These are phyloP conservation scores for Boletales sp. DNA, from an alignment of 768 basidiomycete species.

Conservation along the genomic window DNA sequence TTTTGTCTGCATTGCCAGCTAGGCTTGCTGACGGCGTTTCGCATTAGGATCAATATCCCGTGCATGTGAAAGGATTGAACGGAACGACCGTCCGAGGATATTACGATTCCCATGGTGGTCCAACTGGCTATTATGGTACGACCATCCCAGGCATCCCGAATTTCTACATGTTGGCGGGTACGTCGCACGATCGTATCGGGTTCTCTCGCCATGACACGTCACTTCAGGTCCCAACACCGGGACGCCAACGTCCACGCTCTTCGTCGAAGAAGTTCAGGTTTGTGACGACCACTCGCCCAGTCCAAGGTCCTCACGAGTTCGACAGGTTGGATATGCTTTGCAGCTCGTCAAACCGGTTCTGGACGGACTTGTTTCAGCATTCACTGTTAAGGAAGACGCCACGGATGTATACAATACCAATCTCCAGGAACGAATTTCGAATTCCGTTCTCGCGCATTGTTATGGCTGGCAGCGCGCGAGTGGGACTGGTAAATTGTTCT, in stretches of 20 bases:
- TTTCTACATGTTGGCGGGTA: conserved; percentile 32
- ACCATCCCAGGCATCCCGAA: conserved; percentile 36
- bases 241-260: conserved; percentile 23
- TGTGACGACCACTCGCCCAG: neutral
- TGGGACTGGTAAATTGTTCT: conserved; percentile 35
- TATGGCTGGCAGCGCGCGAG: conserved; percentile 40
- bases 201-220: neutral
- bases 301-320: neutral
- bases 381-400: conserved; percentile 20
- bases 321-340: conserved; percentile 25
- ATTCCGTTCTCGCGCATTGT: conserved; percentile 28
- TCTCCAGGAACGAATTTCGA: conserved; percentile 16
- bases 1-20: neutral
- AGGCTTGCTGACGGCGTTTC: neutral
- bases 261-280: conserved; percentile 29
- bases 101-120: conserved; percentile 28
- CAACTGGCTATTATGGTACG: conserved; percentile 33
- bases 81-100: conserved; percentile 26
- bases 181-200: neutral
- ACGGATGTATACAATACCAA: conserved; percentile 27
- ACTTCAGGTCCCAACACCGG: conserved; percentile 25
- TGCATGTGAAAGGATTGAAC: conserved; percentile 22
- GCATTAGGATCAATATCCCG: conserved; percentile 17
- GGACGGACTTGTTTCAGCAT: conserved; percentile 16
- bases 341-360: conserved; percentile 30